Base-by-base conservation (phyloP, 495 filamentous ascomycete genomes). In the Chaetomium cochliodes region DNA sequence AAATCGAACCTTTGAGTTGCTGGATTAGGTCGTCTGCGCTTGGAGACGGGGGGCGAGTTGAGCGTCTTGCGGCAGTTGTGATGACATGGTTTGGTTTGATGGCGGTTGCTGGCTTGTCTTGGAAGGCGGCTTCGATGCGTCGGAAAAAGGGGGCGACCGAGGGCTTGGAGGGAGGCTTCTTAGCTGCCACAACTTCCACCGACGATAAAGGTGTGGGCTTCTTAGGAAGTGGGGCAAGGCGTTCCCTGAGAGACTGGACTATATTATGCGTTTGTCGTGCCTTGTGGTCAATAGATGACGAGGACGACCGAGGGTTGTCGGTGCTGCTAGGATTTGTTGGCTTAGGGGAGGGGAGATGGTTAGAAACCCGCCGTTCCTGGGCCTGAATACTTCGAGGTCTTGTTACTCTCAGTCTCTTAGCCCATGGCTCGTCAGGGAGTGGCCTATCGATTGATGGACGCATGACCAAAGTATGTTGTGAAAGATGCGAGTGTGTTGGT, bases 21-120 rank as follows among this genome's bases (percentile, higher is more conserved):
- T 65, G 47, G 58, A 71, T 62, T 3, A 69, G 16, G 5, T 67
- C 64, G 2, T 69, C 69, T 26, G 64, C 61, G 30, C 56, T 55
- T 5, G 55, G 33, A 2, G 63, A 65, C 20, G 67, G 25, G 64
- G 50, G 39, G 50, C 62, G 13, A 2, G 49, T 30, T 33, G 23
- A 39, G 8, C 0, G 1, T 8, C 2, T 5, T 22, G 37, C 3
- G 37, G 44, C 20, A 11, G 47, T 16, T 49, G 7, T 53, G 3
- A 28, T 28, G 28, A 30, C 28, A 22, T 56, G 41, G 23, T 18
- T 60, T 39, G 39, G 16, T 44, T 46, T 39, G 12, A 56, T 2
- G n/a, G 63, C 11, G 2, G 22, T 4, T 1, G 26, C 9, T 5
- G 44, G 28, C 12, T 46, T 55, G 6, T 54, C 57, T 13, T 63